These are phyloP conservation scores for Craspedostauros australis DNA, from an alignment of 108 stramenopile species.

Conservation along the genomic window DNA sequence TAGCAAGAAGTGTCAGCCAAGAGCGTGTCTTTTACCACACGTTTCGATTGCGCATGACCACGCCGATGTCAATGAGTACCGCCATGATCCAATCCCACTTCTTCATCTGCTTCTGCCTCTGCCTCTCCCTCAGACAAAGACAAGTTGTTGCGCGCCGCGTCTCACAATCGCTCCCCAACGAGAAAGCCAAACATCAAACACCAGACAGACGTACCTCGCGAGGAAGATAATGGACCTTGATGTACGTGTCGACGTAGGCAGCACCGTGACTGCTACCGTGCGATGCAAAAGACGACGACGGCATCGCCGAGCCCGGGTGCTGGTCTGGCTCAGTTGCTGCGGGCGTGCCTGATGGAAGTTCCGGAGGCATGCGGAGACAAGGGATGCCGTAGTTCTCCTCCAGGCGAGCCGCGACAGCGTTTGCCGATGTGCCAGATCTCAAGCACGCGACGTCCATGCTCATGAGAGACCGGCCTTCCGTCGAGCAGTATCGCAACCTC, in stretches of 20 bases:
- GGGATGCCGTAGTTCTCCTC: conserved; percentile 21
- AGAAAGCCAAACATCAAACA: no score
- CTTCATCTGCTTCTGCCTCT: no score
- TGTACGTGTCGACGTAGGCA: conserved; percentile 81
- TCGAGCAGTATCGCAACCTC: conserved; percentile 71
- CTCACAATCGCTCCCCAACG: no score
- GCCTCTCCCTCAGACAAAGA: no score
- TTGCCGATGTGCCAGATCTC: conserved; percentile 35
- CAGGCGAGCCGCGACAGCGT: conserved; percentile 35
- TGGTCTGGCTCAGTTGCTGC: no score
- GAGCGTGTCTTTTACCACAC: not conserved
- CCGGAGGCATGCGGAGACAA: conserved; percentile 20
- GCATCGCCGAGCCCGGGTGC: no score
- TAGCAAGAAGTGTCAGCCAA: not conserved
- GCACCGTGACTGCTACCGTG: no score
- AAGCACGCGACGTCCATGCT: conserved; percentile 91
- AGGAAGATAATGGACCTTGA: conserved; percentile 88
- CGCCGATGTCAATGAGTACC: no score
- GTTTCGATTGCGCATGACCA: no score
- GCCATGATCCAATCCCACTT: no score
- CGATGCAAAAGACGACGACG: no score
- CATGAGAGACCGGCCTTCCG: conserved; percentile 90
- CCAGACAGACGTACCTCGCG: conserved; percentile 42
- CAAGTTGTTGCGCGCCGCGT: no score
- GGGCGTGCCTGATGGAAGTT: conserved; percentile 15